phyloP scores from a whole-genome alignment of 177 flowering plant species.

The Vitis hybrid region DNA sequence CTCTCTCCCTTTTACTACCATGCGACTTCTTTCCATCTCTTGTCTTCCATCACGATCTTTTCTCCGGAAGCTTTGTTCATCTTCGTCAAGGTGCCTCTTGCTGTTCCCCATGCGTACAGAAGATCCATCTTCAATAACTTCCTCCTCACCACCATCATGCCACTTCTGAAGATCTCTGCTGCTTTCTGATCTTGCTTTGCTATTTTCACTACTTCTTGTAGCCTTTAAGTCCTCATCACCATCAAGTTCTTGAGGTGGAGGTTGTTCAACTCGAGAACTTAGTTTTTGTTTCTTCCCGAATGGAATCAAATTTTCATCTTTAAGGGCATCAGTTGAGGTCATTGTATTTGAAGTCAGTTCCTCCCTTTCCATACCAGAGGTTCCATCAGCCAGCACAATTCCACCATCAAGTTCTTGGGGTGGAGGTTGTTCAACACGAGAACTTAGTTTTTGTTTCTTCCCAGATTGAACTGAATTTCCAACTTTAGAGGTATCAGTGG shows the following conservation, averaged over 20 bases:
- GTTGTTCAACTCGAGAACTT: constrained; percentile 30
- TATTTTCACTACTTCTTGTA: constrained; percentile 73
- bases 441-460: constrained; percentile 44
- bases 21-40: constrained; percentile 49
- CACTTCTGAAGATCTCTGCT: constrained; percentile 63
- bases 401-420: constrained; percentile 42
- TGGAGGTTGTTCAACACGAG: constrained; percentile 28
- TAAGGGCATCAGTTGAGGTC: constrained; percentile 17
- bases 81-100: constrained; percentile 48
- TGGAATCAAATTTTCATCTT: constrained; percentile 30
- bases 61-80: constrained; percentile 44
- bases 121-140: constrained; percentile 62
- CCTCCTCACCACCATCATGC: constrained; percentile 67
- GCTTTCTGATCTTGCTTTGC: constrained; percentile 77
- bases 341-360: constrained; percentile 31
- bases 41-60: constrained; percentile 51
- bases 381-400: constrained; percentile 32
- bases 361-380: constrained; percentile 41
- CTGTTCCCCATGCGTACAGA: constrained; percentile 31
- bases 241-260: constrained; percentile 36
- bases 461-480: constrained; percentile 20
- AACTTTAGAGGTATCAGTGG: constrained; percentile 30
- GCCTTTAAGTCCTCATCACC: constrained; percentile 58
- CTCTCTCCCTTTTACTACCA: constrained; percentile 52
- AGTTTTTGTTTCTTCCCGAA: constrained; percentile 42